Percentiles rank a stretch among this genome's conserved stretches.
phyloP scores from a whole-genome alignment of 2,329 filamentous ascomycete genomes.

The Juglanconis oblonga region DNA sequence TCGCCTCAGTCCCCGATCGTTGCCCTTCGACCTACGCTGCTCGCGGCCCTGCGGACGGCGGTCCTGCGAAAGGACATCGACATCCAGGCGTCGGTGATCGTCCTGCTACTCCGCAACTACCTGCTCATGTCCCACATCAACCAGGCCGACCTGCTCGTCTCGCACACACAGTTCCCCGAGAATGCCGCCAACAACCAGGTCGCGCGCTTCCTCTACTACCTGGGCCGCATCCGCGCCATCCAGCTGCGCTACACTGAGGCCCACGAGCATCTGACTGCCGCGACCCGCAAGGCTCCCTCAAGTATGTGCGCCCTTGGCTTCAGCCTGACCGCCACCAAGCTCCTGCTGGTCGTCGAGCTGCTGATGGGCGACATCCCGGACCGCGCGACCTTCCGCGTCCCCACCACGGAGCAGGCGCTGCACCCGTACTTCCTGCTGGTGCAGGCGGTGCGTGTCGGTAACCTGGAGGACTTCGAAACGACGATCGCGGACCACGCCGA shows the following conservation, averaged over 20 bases:
- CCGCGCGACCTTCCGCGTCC: constrained; percentile 87
- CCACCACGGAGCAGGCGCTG: constrained; percentile 80
- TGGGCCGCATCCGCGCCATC: constrained; percentile 92
- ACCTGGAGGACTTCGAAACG: constrained; percentile 88
- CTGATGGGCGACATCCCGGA: constrained; percentile 99
- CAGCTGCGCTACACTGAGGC: constrained; percentile 97
- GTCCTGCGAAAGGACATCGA: constrained; percentile 95
- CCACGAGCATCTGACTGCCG: constrained; percentile 88
- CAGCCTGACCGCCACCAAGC: constrained; percentile 92
- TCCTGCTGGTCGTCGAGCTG: constrained; percentile 93
- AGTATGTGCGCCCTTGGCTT: constrained; percentile 88
- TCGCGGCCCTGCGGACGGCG: constrained; percentile 88
- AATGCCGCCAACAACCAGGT: constrained; percentile 98
- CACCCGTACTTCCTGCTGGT: constrained; percentile 93
- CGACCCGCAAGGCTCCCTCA: constrained; percentile 91
- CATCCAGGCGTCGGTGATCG: constrained; percentile 95
- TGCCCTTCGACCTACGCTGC: constrained; percentile 77
- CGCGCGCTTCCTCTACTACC: constrained; percentile 93
- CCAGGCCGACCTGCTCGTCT: constrained; percentile 92
- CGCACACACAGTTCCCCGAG: constrained; percentile 91
- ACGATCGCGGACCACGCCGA: constrained; percentile 78
- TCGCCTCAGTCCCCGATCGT: constrained; percentile 87
- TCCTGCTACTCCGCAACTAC: constrained; percentile 92
- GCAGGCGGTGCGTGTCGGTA: constrained; percentile 92
- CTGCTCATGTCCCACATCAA: constrained; percentile 93